Evolutionary conservation across 495 filamentous ascomycete species (phyloP).

Genomic region (Terfezia boudieri): DNA sequence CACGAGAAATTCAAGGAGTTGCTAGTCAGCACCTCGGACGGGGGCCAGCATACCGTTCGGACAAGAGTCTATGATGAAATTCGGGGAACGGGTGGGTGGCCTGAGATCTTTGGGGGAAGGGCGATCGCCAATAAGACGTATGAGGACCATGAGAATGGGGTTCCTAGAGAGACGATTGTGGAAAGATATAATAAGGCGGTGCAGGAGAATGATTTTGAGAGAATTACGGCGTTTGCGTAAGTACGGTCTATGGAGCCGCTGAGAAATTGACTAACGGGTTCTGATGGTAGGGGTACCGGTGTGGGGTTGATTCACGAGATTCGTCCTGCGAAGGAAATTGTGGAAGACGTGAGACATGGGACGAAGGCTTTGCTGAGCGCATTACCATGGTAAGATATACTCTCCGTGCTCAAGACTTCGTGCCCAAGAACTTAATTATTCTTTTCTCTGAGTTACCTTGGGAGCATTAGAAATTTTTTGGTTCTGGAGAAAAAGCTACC

Average conservation of each 20-base stretch:
- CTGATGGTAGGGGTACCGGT: slow-evolving; percentile 19
- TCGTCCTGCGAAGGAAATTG: slow-evolving; percentile 58
- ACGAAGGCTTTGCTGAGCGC: slow-evolving; percentile 26
- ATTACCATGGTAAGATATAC: no score
- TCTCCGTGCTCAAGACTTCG: no score
- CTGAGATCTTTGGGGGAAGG: slow-evolving; percentile 36
- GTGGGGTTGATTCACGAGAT: slow-evolving; percentile 51
- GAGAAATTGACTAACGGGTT: neutral
- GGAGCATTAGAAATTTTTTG: no score
- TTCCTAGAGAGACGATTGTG: slow-evolving; percentile 35
- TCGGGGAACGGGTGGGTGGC: slow-evolving; percentile 47
- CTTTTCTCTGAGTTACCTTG: no score
- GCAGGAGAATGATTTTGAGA: slow-evolving; percentile 32
- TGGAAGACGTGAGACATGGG: slow-evolving; percentile 67
- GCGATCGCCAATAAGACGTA: slow-evolving; percentile 40
- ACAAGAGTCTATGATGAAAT: slow-evolving; percentile 50
- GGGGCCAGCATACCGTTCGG: slow-evolving; percentile 37
- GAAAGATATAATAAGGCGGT: slow-evolving; percentile 33
- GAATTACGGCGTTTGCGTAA: slow-evolving; percentile 48
- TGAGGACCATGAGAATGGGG: slow-evolving; percentile 33
- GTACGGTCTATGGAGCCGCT: neutral
- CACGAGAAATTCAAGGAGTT: slow-evolving; percentile 36
- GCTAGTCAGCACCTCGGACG: slow-evolving; percentile 37
- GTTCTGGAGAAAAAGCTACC: no score
- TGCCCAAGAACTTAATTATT: no score